Percentiles rank a stretch among this genome's conserved stretches.
Conservation (phyloP, 2,329 filamentous ascomycete genomes). For the Pseudopyricularia javanii region DNA sequence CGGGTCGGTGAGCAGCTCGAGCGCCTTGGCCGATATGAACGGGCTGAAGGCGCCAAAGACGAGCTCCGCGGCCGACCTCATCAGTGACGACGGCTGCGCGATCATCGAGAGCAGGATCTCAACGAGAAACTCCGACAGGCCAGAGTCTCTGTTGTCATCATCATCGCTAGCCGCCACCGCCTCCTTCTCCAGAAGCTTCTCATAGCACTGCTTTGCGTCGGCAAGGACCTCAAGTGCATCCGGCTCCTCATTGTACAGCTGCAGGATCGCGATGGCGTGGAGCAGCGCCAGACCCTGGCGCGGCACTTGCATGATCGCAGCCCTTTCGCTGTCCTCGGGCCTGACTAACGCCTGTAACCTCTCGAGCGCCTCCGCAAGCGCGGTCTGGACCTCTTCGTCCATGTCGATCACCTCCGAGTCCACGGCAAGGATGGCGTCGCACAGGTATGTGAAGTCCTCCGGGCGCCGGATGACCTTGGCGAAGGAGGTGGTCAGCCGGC, state of each 20-base stretch:
- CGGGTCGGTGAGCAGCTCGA: slow-evolving; percentile 55
- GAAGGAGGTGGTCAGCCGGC: neutral
- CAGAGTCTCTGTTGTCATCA: no score
- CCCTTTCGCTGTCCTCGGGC: slow-evolving; percentile 13
- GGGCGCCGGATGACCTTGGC: slow-evolving; percentile 32
- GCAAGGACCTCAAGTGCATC: slow-evolving; percentile 74
- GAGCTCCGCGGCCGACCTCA: slow-evolving; percentile 76
- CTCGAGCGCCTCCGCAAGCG: slow-evolving; percentile 37
- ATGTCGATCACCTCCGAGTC: slow-evolving; percentile 38
- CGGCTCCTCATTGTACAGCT: slow-evolving; percentile 79
- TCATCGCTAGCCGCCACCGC: slow-evolving; percentile 7
- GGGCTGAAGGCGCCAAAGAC: slow-evolving; percentile 75
- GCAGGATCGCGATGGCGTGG: slow-evolving; percentile 72
- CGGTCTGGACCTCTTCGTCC: slow-evolving; percentile 40
- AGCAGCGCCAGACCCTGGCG: slow-evolving; percentile 64
- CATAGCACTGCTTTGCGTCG: slow-evolving; percentile 67
- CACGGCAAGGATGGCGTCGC: slow-evolving; percentile 39
- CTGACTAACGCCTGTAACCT: slow-evolving; percentile 41
- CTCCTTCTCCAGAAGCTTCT: slow-evolving; percentile 48
- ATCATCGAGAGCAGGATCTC: slow-evolving; percentile 87
- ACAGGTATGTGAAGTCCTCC: slow-evolving; percentile 39
- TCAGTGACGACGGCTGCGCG: slow-evolving; percentile 70
- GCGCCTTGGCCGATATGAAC: slow-evolving; percentile 59
- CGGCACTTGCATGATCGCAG: slow-evolving; percentile 18
- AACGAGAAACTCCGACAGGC: slow-evolving; percentile 60